Evolutionary conservation across 73 alveolate genomes (phyloP), one percentile per base, ranked within the genome.

Genomic region (Paraurostyla sp.): DNA sequence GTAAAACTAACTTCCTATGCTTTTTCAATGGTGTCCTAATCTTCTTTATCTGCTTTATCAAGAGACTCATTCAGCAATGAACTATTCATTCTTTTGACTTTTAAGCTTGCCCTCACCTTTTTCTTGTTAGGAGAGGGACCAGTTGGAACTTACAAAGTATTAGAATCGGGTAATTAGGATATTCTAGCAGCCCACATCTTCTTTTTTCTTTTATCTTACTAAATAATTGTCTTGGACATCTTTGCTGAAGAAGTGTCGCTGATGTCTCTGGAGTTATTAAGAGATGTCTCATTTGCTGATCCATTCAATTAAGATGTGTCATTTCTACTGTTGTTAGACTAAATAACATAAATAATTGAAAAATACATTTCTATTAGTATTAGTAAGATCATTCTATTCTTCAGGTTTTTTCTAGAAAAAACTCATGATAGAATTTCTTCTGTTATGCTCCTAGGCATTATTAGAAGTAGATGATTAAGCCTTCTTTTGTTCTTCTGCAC

Each of bases 181-280:
- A 65, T 58, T 65, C 82, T 65, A 56, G 35, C 15, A 0, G 82
- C 82, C 82, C 82, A 65, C 82, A 65, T 65, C 2, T 23, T 65
- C 41, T 40, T 40, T 11, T 65, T 38, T 16, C 82, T 16, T 38
- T 40, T 32, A 65, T 65, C 82, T 38, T 65, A 22, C 38, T 65
- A 22, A 15, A 65, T 40, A 3, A 65, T 30, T 6, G 82, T 65
- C 82, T 65, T 65, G 0, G 82, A 32, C 13, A 38, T 65, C 1
- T 6, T 25, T 15, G 13, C 38, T 0, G 82, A 65, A 1, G 60
- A 2, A 38, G 56, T 22, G 32, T 65, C 82, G n/a, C n/a, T n/a
- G n/a, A n/a, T n/a, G n/a, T n/a, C n/a, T n/a, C n/a, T n/a, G n/a
- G n/a, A n/a, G n/a, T n/a, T n/a, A n/a, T n/a, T n/a, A n/a, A n/a